Evolutionary conservation across 331 rosid species (phyloP).

Genomic region (Rhamnella rubrinervis): DNA sequence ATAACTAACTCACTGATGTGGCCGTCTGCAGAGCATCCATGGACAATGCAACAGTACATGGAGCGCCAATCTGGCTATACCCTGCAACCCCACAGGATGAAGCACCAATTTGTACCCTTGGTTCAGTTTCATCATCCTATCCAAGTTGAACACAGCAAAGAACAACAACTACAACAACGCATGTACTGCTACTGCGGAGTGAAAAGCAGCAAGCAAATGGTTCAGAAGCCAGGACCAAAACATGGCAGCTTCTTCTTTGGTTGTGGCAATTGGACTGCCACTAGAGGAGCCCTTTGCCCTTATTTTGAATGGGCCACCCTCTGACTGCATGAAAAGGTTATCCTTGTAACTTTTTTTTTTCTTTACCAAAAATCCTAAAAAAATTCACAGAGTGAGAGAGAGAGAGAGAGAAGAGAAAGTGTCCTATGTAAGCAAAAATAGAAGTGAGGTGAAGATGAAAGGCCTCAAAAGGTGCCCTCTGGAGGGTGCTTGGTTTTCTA

Average conservation of each 20-base stretch:
- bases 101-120: slow-evolving; percentile 43
- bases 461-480: too few species aligned
- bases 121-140: slow-evolving; percentile 42
- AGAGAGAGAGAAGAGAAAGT: neutral
- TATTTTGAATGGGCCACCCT: slow-evolving; percentile 87
- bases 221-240: slow-evolving; percentile 84
- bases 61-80: slow-evolving; percentile 38
- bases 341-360: slow-evolving; percentile 36
- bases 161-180: neutral
- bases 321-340: slow-evolving; percentile 31
- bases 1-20: slow-evolving; percentile 67
- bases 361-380: slow-evolving; percentile 10
- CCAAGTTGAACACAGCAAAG: slow-evolving; percentile 1
- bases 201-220: slow-evolving; percentile 66
- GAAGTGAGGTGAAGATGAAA: too few species aligned
- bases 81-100: slow-evolving; percentile 54
- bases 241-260: slow-evolving; percentile 84
- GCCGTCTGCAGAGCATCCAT: slow-evolving; percentile 42
- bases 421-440: too few species aligned
- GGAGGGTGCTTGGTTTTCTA: too few species aligned
- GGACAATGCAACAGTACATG: slow-evolving; percentile 46
- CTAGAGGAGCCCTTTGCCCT: slow-evolving; percentile 79
- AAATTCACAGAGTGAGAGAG: neutral
- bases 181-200: slow-evolving; percentile 84
- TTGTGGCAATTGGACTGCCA: slow-evolving; percentile 82